These are phyloP conservation scores for Nakaseomyces bracarensis DNA, from an alignment of 1,139 yeast species.

Conservation along the genomic window DNA sequence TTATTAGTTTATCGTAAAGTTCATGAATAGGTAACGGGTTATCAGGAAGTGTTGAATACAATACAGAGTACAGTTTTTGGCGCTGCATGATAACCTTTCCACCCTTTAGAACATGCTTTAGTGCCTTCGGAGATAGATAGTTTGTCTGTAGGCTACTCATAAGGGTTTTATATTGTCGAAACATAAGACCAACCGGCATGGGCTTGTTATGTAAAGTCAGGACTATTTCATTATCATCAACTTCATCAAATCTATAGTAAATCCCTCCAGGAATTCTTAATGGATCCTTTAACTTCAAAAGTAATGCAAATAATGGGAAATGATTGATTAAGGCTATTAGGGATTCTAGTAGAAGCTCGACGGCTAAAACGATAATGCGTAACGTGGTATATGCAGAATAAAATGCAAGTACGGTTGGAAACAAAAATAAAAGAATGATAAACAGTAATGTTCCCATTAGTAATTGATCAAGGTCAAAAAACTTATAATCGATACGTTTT, in stretches of 20 bases:
- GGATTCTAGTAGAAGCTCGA: slow-evolving; percentile 52
- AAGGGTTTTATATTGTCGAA: slow-evolving; percentile 41
- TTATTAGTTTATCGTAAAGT: slow-evolving; percentile 17
- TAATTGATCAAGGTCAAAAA: slow-evolving; percentile 78
- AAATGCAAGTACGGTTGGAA: slow-evolving; percentile 85
- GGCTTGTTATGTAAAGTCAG: slow-evolving; percentile 38
- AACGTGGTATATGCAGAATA: slow-evolving; percentile 64
- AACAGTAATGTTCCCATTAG: slow-evolving; percentile 82
- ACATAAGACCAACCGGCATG: slow-evolving; percentile 37
- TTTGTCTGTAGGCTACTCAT: slow-evolving; percentile 36
- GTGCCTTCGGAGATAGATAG: slow-evolving; percentile 37
- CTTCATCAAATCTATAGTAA: slow-evolving; percentile 33
- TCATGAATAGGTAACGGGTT: slow-evolving; percentile 30
- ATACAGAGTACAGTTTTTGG: slow-evolving; percentile 38
- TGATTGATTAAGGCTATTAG: slow-evolving; percentile 63
- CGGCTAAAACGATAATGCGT: slow-evolving; percentile 44
- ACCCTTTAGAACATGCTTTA: slow-evolving; percentile 39
- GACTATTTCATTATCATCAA: slow-evolving; percentile 12
- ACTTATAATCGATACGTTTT: slow-evolving; percentile 76
- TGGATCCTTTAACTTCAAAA: slow-evolving; percentile 73
- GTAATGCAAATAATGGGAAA: slow-evolving; percentile 74
- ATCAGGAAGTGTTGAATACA: slow-evolving; percentile 45
- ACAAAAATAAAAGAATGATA: slow-evolving; percentile 63
- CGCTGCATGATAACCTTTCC: slow-evolving; percentile 41
- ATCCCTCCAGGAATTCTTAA: slow-evolving; percentile 89